Conservation (phyloP, 495 filamentous ascomycete genomes). For the Lasiosphaeris hirsuta region DNA sequence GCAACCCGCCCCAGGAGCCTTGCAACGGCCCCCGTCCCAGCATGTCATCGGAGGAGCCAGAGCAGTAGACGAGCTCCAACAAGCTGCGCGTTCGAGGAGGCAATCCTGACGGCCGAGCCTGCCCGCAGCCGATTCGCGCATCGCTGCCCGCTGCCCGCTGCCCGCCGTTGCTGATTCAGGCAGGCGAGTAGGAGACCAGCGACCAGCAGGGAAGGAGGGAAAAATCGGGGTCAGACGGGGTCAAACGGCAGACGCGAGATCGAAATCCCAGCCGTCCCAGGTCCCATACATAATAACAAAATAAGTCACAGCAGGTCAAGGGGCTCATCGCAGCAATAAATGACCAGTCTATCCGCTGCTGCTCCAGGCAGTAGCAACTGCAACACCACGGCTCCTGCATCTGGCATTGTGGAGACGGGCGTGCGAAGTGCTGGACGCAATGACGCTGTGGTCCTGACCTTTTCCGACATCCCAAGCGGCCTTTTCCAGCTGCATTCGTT, state of each 20-base stretch:
- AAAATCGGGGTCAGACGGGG: too few species aligned
- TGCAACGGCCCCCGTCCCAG: conserved; percentile 6
- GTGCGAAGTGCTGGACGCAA: conserved; percentile 22
- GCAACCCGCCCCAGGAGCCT: conserved; percentile 2
- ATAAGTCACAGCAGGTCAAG: too few species aligned
- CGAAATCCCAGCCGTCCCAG: background rate
- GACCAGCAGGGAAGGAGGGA: too few species aligned
- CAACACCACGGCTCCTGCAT: conserved; percentile 8
- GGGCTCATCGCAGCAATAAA: conserved; percentile 18
- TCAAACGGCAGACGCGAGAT: background rate
- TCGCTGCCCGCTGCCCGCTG: background rate
- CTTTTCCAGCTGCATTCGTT: conserved; percentile 35
- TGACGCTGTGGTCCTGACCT: conserved; percentile 33
- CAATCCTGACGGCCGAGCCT: background rate
- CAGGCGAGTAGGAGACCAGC: too few species aligned
- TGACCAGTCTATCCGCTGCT: conserved; percentile 28
- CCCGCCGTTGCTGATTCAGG: background rate
- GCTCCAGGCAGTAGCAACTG: conserved; percentile 28
- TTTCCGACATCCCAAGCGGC: conserved; percentile 40
- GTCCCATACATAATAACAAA: background rate
- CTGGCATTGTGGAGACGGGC: conserved; percentile 24
- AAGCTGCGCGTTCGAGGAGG: conserved; percentile 11
- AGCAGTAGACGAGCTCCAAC: conserved; percentile 2
- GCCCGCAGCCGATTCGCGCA: background rate
- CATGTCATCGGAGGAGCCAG: conserved; percentile 13